phyloP scores from a whole-genome alignment of 805 yeast species.

The Saccharomycopsis fodiens region DNA sequence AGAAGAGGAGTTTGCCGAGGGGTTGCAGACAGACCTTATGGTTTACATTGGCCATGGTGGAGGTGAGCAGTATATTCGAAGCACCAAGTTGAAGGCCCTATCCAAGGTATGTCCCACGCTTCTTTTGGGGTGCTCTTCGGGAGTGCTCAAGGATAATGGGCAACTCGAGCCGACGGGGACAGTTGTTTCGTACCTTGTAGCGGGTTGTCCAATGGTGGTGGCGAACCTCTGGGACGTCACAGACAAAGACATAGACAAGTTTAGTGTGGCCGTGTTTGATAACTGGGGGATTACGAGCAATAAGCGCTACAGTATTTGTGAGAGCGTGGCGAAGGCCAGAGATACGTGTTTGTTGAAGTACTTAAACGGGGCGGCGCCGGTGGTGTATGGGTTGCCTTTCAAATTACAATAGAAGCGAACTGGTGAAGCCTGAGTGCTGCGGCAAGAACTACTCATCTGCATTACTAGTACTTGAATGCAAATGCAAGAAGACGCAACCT shows the following conservation, averaged over 20 bases:
- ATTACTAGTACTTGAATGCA: no score
- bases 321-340: conserved; percentile 58
- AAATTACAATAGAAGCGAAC: not conserved
- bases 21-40: conserved; percentile 44
- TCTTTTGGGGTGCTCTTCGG: conserved; percentile 89
- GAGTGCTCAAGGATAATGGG: conserved; percentile 50
- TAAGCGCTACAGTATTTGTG: conserved; percentile 31
- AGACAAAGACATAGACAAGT: conserved; percentile 86
- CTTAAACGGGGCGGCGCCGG: conserved; percentile 89
- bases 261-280: conserved; percentile 52
- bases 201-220: conserved; percentile 75
- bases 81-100: conserved; percentile 48
- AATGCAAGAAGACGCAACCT: no score
- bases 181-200: conserved; percentile 62
- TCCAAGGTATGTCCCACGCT: conserved; percentile 32
- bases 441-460: no score
- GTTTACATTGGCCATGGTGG: conserved; percentile 94
- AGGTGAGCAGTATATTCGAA: conserved; percentile 74
- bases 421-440: no score
- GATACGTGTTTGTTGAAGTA: conserved; percentile 59
- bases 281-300: conserved; percentile 51
- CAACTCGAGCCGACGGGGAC: conserved; percentile 69
- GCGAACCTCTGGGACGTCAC: conserved; percentile 97
- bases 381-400: conserved; percentile 81
- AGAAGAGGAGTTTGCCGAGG: conserved; percentile 42